Evolutionary conservation across 805 yeast genomes (phyloP).

Genomic region (Candida schatavii): DNA sequence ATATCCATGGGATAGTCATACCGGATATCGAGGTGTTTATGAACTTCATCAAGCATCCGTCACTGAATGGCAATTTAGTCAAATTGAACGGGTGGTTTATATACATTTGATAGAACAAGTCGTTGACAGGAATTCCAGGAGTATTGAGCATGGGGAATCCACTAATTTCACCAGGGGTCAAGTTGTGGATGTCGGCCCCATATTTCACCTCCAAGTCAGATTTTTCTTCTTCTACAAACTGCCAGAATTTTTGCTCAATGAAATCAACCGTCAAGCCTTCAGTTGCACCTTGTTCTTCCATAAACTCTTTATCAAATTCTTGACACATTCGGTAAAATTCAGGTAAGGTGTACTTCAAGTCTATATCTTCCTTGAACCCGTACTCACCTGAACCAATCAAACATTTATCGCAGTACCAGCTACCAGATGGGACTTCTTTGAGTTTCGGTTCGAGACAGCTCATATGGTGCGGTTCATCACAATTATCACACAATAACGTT

Average conservation of each 20-base stretch:
- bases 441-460: slow-evolving; percentile 63
- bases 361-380: slow-evolving; percentile 72
- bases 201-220: slow-evolving; percentile 62
- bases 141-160: slow-evolving; percentile 62
- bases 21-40: slow-evolving; percentile 75
- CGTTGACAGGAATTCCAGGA: slow-evolving; percentile 14
- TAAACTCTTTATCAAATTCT: slow-evolving; percentile 46
- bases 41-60: slow-evolving; percentile 66
- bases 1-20: slow-evolving; percentile 94
- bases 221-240: slow-evolving; percentile 36
- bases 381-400: slow-evolving; percentile 84
- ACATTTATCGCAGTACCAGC: slow-evolving; percentile 84
- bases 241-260: slow-evolving; percentile 72
- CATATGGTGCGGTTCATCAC: slow-evolving; percentile 67
- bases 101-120: slow-evolving; percentile 29
- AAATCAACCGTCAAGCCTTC: slow-evolving; percentile 37
- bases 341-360: slow-evolving; percentile 50
- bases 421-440: slow-evolving; percentile 48
- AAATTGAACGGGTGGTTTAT: slow-evolving; percentile 71
- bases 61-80: slow-evolving; percentile 65
- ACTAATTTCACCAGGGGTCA: slow-evolving; percentile 60
- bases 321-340: slow-evolving; percentile 60
- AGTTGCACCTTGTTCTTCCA: slow-evolving; percentile 24
- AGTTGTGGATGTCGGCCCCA: slow-evolving; percentile 82
- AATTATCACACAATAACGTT: slow-evolving; percentile 68